Percentiles rank a stretch among this genome's conserved stretches.
These are phyloP conservation scores for Boeremia lycopersici DNA, from an alignment of 2,329 filamentous ascomycete species.

Conservation along the genomic window DNA sequence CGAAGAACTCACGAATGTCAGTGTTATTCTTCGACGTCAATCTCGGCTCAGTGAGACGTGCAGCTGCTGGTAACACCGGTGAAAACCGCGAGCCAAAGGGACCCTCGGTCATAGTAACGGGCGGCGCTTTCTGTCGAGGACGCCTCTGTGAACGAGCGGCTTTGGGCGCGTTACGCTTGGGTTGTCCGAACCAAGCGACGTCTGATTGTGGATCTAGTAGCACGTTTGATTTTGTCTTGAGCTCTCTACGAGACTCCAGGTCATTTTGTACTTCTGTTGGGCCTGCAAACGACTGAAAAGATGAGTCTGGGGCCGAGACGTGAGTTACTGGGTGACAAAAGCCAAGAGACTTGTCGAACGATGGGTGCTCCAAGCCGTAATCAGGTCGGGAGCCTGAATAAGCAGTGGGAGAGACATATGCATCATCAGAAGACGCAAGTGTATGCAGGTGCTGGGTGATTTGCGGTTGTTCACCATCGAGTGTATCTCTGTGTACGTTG, in stretches of 20 bases:
- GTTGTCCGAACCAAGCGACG: conserved; percentile 32
- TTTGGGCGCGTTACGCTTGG: conserved; percentile 12
- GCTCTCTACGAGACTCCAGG: neutral
- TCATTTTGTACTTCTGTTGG: neutral
- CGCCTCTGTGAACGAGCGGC: conserved; percentile 9
- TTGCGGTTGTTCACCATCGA: conserved; percentile 14
- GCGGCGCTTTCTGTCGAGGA: neutral
- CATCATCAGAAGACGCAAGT: neutral
- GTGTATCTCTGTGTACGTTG: neutral
- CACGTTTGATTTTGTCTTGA: conserved; percentile 38
- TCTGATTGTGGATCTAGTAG: conserved; percentile 23
- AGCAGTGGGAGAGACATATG: neutral
- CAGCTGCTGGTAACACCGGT: neutral
- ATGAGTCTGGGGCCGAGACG: neutral
- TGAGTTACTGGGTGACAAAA: neutral
- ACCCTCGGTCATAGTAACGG: neutral
- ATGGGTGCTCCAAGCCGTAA: neutral
- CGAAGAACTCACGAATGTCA: conserved; percentile 38
- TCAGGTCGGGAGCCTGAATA: neutral
- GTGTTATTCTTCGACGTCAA: conserved; percentile 21
- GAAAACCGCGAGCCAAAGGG: neutral
- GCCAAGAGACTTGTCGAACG: neutral
- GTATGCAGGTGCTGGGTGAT: conserved; percentile 15
- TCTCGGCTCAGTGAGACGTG: neutral
- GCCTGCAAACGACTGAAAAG: too few species aligned